Evolutionary conservation across 2,329 filamentous ascomycete genomes (phyloP), one percentile per base, ranked within the genome.

Genomic region (Trichoderma atrobrunneum): DNA sequence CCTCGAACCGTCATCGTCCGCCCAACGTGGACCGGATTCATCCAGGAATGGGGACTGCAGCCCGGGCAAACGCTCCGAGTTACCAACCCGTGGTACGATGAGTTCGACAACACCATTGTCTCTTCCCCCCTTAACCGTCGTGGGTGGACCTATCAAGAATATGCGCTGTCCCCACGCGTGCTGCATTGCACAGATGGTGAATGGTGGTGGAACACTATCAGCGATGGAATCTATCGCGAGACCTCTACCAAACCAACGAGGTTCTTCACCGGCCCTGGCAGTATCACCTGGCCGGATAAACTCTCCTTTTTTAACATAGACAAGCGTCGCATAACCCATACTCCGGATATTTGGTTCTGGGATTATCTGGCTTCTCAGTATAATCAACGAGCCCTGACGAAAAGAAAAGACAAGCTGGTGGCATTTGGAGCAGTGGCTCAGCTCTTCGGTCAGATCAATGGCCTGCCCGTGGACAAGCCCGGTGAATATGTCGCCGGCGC

Each of bases 141-240:
- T 14, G 64, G 64, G 51, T 67, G 64, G 64, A 67, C 64, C 0
- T 67, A 57, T 43, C 64, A 67, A 34, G 64, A 67, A n/a, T 67
- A 67, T 48, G 64, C 54, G 8, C 32, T 67, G 21, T 56, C 64
- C 6, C 64, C 64, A n/a, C 64, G 64, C 21, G 64, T 67, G 30
- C 51, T 67, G 51, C 64, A 67, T 54, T 67, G 64, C 21, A 67
- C 64, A n/a, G 64, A 67, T 26, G 64, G 64, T 43, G 64, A 67
- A 30, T 67, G 64, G 64, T 67, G 64, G 64, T 67, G 64, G 64
- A 67, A 67, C 32, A 34, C 32, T 14, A 67, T 67, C 10, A 43
- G 32, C 34, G 51, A 67, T n/a, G 64, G 24, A 1, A 67, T 67
- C 28, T 30, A 43, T 21, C 64, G 64, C 26, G 64, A 67, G 34